A percentile compares a stretch with the other conserved stretches of the same genome.
phyloP scores from a whole-genome alignment of 169 alveolate genomes.

The Plasmodium coatneyi region DNA sequence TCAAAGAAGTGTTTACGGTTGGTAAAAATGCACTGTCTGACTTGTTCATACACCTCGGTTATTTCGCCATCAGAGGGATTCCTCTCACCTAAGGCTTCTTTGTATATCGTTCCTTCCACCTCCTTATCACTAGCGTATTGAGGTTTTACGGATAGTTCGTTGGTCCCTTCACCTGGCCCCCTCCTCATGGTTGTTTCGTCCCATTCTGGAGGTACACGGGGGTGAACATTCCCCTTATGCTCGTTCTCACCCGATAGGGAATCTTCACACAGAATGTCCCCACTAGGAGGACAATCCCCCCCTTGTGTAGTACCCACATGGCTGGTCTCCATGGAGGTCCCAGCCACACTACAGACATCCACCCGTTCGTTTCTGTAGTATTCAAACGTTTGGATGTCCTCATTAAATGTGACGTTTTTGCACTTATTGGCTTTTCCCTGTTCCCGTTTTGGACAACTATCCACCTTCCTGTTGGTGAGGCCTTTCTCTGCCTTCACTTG shows the following conservation, averaged over 20 bases:
- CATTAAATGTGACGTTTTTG: slow-evolving; percentile 32
- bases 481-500: background rate
- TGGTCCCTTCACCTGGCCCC: background rate
- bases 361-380: slow-evolving; percentile 29
- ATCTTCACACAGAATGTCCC: background rate
- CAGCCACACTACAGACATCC: background rate
- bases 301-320: background rate
- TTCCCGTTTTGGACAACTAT: background rate
- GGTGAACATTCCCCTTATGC: background rate
- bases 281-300: background rate
- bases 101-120: background rate
- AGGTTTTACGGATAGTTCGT: background rate
- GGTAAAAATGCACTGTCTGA: background rate
- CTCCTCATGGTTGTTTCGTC: background rate
- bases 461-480: background rate
- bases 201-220: background rate
- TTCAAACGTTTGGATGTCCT: slow-evolving; percentile 4
- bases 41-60: slow-evolving; percentile 36
- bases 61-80: slow-evolving; percentile 14
- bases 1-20: slow-evolving; percentile 38
- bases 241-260: background rate
- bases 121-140: background rate
- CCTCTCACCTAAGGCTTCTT: background rate
- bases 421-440: background rate
- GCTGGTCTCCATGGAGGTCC: background rate